These are phyloP conservation scores for Geotrichum siamense DNA, from an alignment of 1,139 yeast genomes.

Conservation along the genomic window DNA sequence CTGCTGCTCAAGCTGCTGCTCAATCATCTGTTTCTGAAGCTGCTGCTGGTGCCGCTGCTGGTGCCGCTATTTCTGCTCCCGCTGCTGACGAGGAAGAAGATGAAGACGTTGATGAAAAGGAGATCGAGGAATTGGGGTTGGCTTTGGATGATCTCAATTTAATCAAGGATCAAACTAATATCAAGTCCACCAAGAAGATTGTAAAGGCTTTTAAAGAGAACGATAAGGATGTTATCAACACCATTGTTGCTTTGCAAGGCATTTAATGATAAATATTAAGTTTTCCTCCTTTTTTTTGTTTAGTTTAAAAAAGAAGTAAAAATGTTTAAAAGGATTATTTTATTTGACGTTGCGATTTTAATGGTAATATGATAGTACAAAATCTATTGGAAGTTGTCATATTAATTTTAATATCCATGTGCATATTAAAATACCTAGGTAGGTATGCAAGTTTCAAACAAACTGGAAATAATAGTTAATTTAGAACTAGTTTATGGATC, in stretches of 20 bases:
- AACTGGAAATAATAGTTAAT: too few relatives aligned
- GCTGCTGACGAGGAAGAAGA: conserved; percentile 30
- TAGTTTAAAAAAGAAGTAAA: too few relatives aligned
- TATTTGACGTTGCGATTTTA: too few relatives aligned
- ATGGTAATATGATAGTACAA: too few relatives aligned
- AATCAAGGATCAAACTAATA: conserved; percentile 80
- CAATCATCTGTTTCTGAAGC: conserved; percentile 43
- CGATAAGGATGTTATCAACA: conserved; percentile 91
- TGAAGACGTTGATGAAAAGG: conserved; percentile 57
- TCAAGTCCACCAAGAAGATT: conserved; percentile 81
- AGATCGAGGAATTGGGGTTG: conserved; percentile 71
- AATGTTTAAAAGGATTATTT: too few relatives aligned
- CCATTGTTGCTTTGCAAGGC: conserved; percentile 57
- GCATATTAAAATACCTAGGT: too few relatives aligned
- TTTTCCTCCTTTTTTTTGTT: too few relatives aligned
- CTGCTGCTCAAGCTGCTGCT: conserved; percentile 37
- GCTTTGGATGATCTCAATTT: conserved; percentile 72
- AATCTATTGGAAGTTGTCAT: too few relatives aligned
- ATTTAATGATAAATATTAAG: too few relatives aligned
- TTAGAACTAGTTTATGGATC: too few relatives aligned
- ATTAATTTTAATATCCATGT: too few relatives aligned
- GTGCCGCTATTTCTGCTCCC: conserved; percentile 28
- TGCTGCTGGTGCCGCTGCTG: conserved; percentile 68
- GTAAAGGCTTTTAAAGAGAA: conserved; percentile 82
- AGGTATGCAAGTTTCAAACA: too few relatives aligned